Evolutionary conservation across 495 filamentous ascomycete species (phyloP), one percentile per base, ranked within the genome.

Genomic region (Neurospora tetrasperma): DNA sequence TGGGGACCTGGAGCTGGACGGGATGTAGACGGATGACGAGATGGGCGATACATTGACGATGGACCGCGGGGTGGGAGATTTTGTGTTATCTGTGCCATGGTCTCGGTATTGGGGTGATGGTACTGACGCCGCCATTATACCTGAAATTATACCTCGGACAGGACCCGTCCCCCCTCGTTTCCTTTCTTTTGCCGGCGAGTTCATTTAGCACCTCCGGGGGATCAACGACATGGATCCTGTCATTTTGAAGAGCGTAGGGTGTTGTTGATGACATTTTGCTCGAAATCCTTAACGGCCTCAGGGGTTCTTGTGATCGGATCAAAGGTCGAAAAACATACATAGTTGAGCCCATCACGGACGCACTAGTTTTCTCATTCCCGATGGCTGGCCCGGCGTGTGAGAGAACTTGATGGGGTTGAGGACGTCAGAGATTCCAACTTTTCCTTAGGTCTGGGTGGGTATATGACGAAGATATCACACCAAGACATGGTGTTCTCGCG

Each of bases 161-260:
- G 54, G 27, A 35, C 27, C 54, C 54, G 54, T 66, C 35, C 54
- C 16, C 27, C 54, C 54, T 66, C 12, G 23, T 20, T 71, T 71
- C 14, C 31, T 46, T 42, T 71, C 16, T 59, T 71, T 48, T 31
- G 27, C 66, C 42, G 70, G 73, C 42, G 39, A 20, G 48, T 70
- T 18, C 42, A 40, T 54, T 42, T 68, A 71, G 43, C 48, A 70
- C 62, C 23, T 72, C 62, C 31, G 66, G 43, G 46, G 46, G 74
- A 75, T 77, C 73, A 71, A 39, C 75, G 74, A 42, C 75, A 77
- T 72, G 75, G 70, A 66, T 70, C 71, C 42, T 40, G 62, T 42
- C 40, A 71, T 48, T 31, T 46, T 12, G 72, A 70, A 48, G 14
- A 54, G 4, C n/a, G n/a, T 20, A 54, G 23, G 48, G 54, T 31